Conservation (phyloP, 768 basidiomycete genomes). For the Roridomyces roridus region DNA sequence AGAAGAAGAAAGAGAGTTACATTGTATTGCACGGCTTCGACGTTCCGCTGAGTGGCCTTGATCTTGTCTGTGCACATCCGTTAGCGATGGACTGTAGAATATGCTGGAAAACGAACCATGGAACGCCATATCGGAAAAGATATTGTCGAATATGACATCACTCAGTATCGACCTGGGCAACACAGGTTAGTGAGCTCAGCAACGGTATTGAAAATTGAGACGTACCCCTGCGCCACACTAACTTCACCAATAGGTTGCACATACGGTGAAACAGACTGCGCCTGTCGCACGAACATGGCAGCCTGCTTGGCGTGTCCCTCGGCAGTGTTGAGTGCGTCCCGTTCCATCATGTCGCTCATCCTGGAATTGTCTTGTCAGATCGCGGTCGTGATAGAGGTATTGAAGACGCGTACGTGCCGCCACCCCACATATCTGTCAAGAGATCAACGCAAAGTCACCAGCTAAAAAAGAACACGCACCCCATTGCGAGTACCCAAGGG, state of each 20-base stretch:
- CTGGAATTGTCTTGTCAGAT: slow-evolving; percentile 32
- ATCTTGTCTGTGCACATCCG: slow-evolving; percentile 41
- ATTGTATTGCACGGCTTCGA: slow-evolving; percentile 40
- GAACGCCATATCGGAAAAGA: slow-evolving; percentile 49
- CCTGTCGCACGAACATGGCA: slow-evolving; percentile 44
- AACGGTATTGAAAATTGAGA: background rate
- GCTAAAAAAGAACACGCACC: slow-evolving; percentile 30
- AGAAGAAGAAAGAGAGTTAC: slow-evolving; percentile 28
- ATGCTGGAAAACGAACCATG: slow-evolving; percentile 37
- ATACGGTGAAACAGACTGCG: slow-evolving; percentile 39
- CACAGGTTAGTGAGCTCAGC: background rate
- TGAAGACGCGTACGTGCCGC: slow-evolving; percentile 37
- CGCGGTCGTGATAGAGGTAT: background rate
- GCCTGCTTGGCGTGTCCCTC: slow-evolving; percentile 42
- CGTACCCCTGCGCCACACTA: slow-evolving; percentile 46
- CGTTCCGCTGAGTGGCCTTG: slow-evolving; percentile 39
- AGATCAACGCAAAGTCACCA: background rate
- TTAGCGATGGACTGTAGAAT: background rate
- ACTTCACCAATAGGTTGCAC: slow-evolving; percentile 45
- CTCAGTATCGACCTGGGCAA: slow-evolving; percentile 41
- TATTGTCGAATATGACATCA: slow-evolving; percentile 50
- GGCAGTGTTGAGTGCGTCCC: slow-evolving; percentile 44
- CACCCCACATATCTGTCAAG: slow-evolving; percentile 51
- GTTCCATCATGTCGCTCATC: slow-evolving; percentile 49
- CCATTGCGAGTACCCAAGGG: slow-evolving; percentile 46